phyloP scores from a whole-genome alignment of 441 rosid genomes.

The Geranium incanum region DNA sequence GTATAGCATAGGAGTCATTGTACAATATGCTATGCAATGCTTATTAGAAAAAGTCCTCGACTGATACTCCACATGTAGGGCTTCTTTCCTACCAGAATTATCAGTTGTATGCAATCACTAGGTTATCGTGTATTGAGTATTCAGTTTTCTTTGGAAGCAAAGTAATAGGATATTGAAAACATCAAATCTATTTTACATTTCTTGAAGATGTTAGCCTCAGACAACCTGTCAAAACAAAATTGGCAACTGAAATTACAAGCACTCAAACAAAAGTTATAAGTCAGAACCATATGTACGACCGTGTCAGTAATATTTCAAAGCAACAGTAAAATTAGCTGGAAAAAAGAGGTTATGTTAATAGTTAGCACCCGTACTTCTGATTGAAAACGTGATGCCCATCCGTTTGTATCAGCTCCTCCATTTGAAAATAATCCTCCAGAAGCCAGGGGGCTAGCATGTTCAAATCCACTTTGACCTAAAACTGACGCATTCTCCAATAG shows the following conservation, averaged over 20 bases:
- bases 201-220: conserved; percentile 46
- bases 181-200: conserved; percentile 26
- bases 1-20: conserved; percentile 7
- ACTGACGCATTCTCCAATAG: conserved; percentile 99
- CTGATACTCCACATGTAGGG: conserved; percentile 16
- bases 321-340: conserved; percentile 57
- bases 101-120: conserved; percentile 7
- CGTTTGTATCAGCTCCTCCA: conserved; percentile 89
- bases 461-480: conserved; percentile 98
- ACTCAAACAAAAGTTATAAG: conserved; percentile 47
- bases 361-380: conserved; percentile 99
- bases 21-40: conserved; percentile 13
- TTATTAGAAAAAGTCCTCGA: neutral
- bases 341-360: conserved; percentile 87
- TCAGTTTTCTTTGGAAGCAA: conserved; percentile 13
- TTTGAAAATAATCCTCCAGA: conserved; percentile 93
- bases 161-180: conserved; percentile 20
- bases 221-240: conserved; percentile 47
- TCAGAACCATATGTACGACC: conserved; percentile 43
- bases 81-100: conserved; percentile 17
- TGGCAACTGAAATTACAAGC: conserved; percentile 33
- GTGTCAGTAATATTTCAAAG: conserved; percentile 53
- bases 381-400: conserved; percentile 94
- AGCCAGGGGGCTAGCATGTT: conserved; percentile 92
- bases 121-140: conserved; percentile 11